Base-by-base conservation (phyloP, 2,329 filamentous ascomycete genomes). In the Fusarium sp. region DNA sequence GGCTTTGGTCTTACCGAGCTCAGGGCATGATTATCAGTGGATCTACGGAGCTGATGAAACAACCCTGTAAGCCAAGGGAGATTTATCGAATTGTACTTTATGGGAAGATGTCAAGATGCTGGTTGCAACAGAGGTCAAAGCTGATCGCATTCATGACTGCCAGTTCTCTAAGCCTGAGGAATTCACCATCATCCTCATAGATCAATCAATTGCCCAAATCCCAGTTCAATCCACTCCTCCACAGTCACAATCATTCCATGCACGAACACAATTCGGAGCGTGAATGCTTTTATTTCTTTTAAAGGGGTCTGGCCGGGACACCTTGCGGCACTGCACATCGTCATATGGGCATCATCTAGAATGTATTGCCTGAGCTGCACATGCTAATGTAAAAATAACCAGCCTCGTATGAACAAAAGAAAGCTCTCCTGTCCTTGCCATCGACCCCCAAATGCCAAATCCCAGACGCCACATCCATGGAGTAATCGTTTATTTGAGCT, bases 401-500 rank as follows among this genome's bases (percentile, higher is more conserved):
- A 75, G 74, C 76, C 76, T 77, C 66, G 71, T 74, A 69, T 74
- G 74, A 77, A 78, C 76, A 77, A 76, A 69, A 75, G 74, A 74
- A 70, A 76, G 56, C 74, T 75, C 74, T 74, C 76, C 73, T 77
- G 72, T 76, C 75, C 74, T 75, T 76, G 75, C 78, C 77, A 77
- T 71, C 70, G 68, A 75, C 75, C 73, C 62, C 78, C 76, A 75
- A 79, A 80, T 80, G 77, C 78, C 79, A 78, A 75, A 80, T 78
- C 80, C 80, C 79, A 80, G 80, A 84, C 81, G 82, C 81, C 82
- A 77, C 78, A 79, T 80, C 75, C 79, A 78, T 78, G 74, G 71
- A 74, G 66, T 68, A 77, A 80, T 80, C 77, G 79, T 81, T 78
- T 84, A 85, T 88, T 98, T 97, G 84, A 97, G 91, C 95, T 99